A percentile compares a stretch with the other conserved stretches of the same genome.
phyloP scores from a whole-genome alignment of 1,284 basidiomycete genomes.

The Trametes polyzona region DNA sequence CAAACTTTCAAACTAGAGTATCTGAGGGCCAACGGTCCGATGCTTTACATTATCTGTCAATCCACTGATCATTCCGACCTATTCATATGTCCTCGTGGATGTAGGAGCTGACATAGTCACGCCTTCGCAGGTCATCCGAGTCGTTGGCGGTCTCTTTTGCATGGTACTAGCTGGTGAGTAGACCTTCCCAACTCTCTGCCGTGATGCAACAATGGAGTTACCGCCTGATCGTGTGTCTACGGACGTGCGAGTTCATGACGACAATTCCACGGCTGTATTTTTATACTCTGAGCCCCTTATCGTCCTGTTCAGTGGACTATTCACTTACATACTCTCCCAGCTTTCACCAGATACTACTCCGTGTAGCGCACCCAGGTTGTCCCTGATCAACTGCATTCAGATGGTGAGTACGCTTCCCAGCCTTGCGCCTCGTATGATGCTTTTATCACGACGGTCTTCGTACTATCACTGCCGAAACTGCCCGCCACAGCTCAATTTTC shows the following conservation, averaged over 20 bases:
- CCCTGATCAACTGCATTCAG: background rate
- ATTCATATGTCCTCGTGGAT: background rate
- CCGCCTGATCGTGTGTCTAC: constrained; percentile 64
- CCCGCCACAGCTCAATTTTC: constrained; percentile 83
- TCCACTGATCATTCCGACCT: constrained; percentile 53
- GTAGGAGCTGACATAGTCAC: background rate
- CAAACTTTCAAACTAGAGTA: constrained; percentile 87
- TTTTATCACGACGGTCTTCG: constrained; percentile 88
- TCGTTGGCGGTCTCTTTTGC: too few relatives aligned
- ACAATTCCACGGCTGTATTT: constrained; percentile 80
- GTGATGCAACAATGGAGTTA: constrained; percentile 64
- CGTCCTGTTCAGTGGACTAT: constrained; percentile 4
- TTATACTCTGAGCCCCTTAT: constrained; percentile 50
- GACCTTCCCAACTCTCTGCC: constrained; percentile 5
- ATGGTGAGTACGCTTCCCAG: constrained; percentile 30
- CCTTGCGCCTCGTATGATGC: constrained; percentile 46
- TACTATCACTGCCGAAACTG: constrained; percentile 80
- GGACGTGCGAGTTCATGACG: constrained; percentile 53
- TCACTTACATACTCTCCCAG: constrained; percentile 2
- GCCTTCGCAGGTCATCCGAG: too few relatives aligned
- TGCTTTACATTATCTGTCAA: constrained; percentile 68
- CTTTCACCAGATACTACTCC: background rate
- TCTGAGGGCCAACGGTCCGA: constrained; percentile 70
- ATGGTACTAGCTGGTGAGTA: constrained; percentile 6
- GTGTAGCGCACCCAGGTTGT: background rate